Base-by-base conservation (phyloP, 768 basidiomycete genomes). In the Trametes villosa region DNA sequence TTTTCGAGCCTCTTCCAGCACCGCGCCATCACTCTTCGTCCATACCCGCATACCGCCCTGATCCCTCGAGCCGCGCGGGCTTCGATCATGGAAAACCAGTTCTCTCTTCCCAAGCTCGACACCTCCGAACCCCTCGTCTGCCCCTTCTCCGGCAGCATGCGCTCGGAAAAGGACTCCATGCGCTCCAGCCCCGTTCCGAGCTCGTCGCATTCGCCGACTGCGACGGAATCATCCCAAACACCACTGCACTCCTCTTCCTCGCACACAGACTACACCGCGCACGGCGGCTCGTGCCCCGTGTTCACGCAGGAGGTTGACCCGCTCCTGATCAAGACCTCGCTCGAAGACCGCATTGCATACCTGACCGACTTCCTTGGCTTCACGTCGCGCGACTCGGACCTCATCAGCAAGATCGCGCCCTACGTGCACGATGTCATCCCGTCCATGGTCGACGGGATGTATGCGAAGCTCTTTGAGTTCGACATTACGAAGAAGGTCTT, bases 351-450 rank as follows among this genome's bases (percentile, higher is more conserved):
- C 18, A 68, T 81, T 22, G 67, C 74, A 29, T 83, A 83, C 65
- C 70, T 80, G 12, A 78, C 77, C 44, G 74, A 78, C 56, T 83
- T 83, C 67, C 72, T 82, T 41, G 73, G 71, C 30, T 82, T 81
- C 68, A 75, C 77, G 1, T 61, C 70, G 0, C 73, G 75, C 4
- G 81, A 83, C 65, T 74, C 76, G 18, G 78, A 75, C 1, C 71
- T 76, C 26, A 72, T 82, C 29, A 77, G 75, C 41, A 75, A 78
- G 36, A 73, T 80, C 1, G 73, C 73, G 22, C 74, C 77, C 3
- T 65, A 76, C n/a, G 72, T 83, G 11, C 75, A 76, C 8, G 78
- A 77, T 0, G 70, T 80, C 33, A 78, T 82, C 9, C 78, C 81
- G 0, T 57, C 69, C 22, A 70, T 81, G 24, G 78, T 83, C 40